Evolutionary conservation across 1,284 basidiomycete genomes (phyloP), one percentile per base, ranked within the genome.

Genomic region (Marasmius fiardii): DNA sequence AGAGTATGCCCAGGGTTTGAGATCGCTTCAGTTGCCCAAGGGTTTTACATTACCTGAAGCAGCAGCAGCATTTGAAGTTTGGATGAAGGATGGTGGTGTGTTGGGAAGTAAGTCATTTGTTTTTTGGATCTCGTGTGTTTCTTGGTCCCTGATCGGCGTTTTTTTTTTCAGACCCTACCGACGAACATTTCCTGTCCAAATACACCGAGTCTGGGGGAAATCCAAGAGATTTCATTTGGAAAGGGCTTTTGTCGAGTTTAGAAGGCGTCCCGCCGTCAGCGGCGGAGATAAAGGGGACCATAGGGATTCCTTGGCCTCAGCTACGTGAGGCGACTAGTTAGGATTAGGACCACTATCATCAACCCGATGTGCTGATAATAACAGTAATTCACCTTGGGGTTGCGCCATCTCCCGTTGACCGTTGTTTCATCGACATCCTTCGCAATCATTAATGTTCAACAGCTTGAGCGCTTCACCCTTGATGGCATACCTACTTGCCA

Each of bases 171-270:
- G 81, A 63, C 11, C 65, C 73, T 12, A 80, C 77, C 43, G 89
- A 92, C 62, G 85, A 87, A 65, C 60, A 82, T 8, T 91, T 91
- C 70, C 68, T 92, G 63, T 71, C 82, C 8, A 90, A 90, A 68
- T 91, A 88, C 62, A 79, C 81, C 2, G 87, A 90, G 65, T 79
- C 86, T 8, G 78, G 77, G 51, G 90, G 89, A 48, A 91, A 91
- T 66, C 75, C 89, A 21, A 75, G 88, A 55, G 81, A 84, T 54
- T 90, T 92, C 62, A 85, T 92, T 35, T 83, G 85, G 83, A 85
- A 82, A 58, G 88, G 88, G 2, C 61, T 91, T 33, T 67, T 90
- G 59, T 65, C 71, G 1, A 76, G 75, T 20, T 62, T 81, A 39
- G 66, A 71, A 26, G 54, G 57, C 43, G 51, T 45, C 26, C 21